A percentile compares a stretch with the other conserved stretches of the same genome.
These are phyloP conservation scores for Stachybotrys chartarum DNA, from an alignment of 2,329 filamentous ascomycete genomes.

Conservation along the genomic window DNA sequence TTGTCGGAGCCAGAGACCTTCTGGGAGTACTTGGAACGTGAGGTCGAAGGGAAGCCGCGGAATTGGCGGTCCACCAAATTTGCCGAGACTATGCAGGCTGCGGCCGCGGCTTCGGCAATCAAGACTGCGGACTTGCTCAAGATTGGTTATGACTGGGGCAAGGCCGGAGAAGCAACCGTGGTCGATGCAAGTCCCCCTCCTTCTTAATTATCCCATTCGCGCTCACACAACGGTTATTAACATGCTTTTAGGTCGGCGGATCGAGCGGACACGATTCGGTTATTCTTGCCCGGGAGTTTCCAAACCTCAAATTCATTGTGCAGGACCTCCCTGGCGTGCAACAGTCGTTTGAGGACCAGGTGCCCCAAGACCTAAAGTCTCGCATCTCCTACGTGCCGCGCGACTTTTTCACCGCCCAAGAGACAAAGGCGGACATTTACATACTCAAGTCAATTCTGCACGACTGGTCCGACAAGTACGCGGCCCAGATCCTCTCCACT, in stretches of 20 bases:
- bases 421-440: constrained; percentile 36
- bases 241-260: constrained; percentile 25
- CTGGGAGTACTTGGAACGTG: constrained; percentile 8
- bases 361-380: constrained; percentile 16
- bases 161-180: constrained; percentile 3
- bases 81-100: constrained; percentile 9
- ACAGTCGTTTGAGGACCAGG: constrained; percentile 18
- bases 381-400: constrained; percentile 26
- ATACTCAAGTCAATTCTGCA: constrained; percentile 46
- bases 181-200: constrained; percentile 6
- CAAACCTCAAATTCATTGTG: constrained; percentile 30
- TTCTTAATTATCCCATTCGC: not conserved
- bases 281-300: constrained; percentile 9
- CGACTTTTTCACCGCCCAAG: constrained; percentile 29
- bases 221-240: not conserved
- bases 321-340: constrained; percentile 32
- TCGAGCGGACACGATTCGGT: constrained; percentile 30
- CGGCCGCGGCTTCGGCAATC: constrained; percentile 1
- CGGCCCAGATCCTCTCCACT: constrained; percentile 27
- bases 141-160: constrained; percentile 7
- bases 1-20: constrained; percentile 3
- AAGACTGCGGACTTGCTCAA: constrained; percentile 6
- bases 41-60: constrained; percentile 9
- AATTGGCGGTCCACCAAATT: constrained; percentile 7
- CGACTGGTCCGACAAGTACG: constrained; percentile 43